Conservation (phyloP, 2,329 filamentous ascomycete genomes). For the Thielaviopsis cerberus region DNA sequence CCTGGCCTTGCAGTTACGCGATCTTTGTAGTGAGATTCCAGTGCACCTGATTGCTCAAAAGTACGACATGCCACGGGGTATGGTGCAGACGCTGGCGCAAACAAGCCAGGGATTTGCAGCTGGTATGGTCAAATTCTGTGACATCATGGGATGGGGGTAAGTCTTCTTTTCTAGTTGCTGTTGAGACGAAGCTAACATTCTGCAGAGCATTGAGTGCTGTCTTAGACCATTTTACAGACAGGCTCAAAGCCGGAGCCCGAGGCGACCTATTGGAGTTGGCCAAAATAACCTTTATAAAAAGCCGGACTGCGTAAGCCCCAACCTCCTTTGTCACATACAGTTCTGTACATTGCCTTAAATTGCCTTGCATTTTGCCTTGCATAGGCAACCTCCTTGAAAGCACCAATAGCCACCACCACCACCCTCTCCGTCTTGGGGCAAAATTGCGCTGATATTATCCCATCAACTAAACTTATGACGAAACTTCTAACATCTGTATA, state of each 20-base stretch:
- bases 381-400: too few species aligned
- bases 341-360: background rate
- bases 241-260: constrained; percentile 52
- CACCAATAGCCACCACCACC: too few species aligned
- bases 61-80: constrained; percentile 50
- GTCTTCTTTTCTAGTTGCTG: constrained; percentile 13
- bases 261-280: constrained; percentile 53
- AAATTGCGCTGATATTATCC: too few species aligned
- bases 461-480: too few species aligned
- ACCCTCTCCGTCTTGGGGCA: too few species aligned
- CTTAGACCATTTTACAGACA: constrained; percentile 57
- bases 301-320: constrained; percentile 51
- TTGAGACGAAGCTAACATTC: background rate
- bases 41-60: constrained; percentile 51
- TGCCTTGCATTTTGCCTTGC: background rate
- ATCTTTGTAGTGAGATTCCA: constrained; percentile 59
- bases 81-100: constrained; percentile 53
- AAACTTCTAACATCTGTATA: constrained; percentile 12
- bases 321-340: too few species aligned
- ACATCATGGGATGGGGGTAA: constrained; percentile 55
- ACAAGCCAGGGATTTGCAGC: constrained; percentile 63
- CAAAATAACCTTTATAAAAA: constrained; percentile 58
- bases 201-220: constrained; percentile 47
- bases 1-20: constrained; percentile 56
- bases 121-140: constrained; percentile 63